Base-by-base conservation (phyloP, 1,284 basidiomycete genomes). In the Pseudozyma thailandica region DNA sequence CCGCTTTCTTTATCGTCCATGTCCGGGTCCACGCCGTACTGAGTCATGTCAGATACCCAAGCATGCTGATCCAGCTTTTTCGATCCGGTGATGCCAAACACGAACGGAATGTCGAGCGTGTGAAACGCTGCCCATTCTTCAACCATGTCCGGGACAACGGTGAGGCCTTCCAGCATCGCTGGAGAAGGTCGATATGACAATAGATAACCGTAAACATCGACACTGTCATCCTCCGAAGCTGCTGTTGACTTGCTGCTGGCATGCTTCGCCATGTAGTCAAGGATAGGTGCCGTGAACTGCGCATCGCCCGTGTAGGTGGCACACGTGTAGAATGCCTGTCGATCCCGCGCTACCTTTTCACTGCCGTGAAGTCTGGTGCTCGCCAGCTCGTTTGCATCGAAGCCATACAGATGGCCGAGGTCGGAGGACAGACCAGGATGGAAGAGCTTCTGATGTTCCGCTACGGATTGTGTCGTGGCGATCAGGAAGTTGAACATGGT, bases 401-500 rank as follows among this genome's bases (percentile, higher is more conserved):
- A 59, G 1, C 53, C 59, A 33, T 76, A 76, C 7, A 56, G 16
- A 3, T 35, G 25, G 7, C 52, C 50, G 9, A 76, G 12, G 41
- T 64, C 65, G 18, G 62, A 20, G 1, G 55, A 53, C 12, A 74
- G 46, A 1, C 9, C 28, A 4, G 57, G 38, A 30, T 70, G 42
- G 21, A 72, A 72, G 1, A 45, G 35, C 2, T 45, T 26, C 15
- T 64, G 48, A 37, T 72, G 72, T 1, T 48, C 33, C 13, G 45
- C 38, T 2, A 76, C 48, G 31, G 66, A 49, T 35, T 50, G 39
- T n/a, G 50, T 43, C 6, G 71, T 68, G 18, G 49, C 41, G 23
- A 75, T 44, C 18, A 72, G 45, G 16, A 76, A 55, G 37, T 74
- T 76, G 60, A 76, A 76, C 54, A 76, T 68, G 28, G 72, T 65